Evolutionary conservation across 1,284 basidiomycete genomes (phyloP).

Genomic region (Albatrellus sp.): DNA sequence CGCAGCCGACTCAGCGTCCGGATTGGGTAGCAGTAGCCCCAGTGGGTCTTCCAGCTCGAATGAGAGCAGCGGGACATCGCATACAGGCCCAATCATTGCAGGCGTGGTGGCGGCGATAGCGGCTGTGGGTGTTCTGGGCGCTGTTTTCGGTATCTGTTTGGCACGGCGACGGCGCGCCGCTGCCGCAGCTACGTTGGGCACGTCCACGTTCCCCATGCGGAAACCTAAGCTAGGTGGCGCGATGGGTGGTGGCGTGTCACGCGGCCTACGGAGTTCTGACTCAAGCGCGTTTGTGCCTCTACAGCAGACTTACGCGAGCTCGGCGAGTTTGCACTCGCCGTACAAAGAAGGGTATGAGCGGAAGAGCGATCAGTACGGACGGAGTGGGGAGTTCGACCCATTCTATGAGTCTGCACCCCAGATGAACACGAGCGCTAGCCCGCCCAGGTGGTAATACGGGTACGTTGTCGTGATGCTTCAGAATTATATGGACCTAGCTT

Average conservation of each 20-base stretch:
- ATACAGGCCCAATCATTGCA: constrained; percentile 16
- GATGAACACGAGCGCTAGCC: constrained; percentile 6
- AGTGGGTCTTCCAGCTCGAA: neutral
- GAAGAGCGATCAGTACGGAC: constrained; percentile 9
- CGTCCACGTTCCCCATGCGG: constrained; percentile 24
- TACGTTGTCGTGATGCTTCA: no score
- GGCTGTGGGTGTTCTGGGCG: constrained; percentile 16
- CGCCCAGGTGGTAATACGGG: constrained; percentile 3
- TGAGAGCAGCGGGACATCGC: neutral
- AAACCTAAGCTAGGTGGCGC: constrained; percentile 17
- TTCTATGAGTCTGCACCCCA: constrained; percentile 12
- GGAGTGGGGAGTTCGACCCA: constrained; percentile 18
- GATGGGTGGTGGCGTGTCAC: constrained; percentile 16
- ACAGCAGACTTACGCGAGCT: constrained; percentile 35
- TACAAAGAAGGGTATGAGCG: constrained; percentile 30
- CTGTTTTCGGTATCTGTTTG: constrained; percentile 17
- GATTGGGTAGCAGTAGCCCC: constrained; percentile 1
- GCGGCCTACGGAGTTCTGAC: constrained; percentile 29
- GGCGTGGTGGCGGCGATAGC: constrained; percentile 16
- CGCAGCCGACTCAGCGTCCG: constrained; percentile 17
- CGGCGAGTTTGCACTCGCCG: constrained; percentile 24
- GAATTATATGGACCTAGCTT: no score
- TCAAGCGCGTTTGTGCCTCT: constrained; percentile 49
- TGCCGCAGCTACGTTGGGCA: constrained; percentile 9
- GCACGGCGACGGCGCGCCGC: constrained; percentile 19